phyloP scores from a whole-genome alignment of 2,329 filamentous ascomycete species.

The Byssothecium circinans region DNA sequence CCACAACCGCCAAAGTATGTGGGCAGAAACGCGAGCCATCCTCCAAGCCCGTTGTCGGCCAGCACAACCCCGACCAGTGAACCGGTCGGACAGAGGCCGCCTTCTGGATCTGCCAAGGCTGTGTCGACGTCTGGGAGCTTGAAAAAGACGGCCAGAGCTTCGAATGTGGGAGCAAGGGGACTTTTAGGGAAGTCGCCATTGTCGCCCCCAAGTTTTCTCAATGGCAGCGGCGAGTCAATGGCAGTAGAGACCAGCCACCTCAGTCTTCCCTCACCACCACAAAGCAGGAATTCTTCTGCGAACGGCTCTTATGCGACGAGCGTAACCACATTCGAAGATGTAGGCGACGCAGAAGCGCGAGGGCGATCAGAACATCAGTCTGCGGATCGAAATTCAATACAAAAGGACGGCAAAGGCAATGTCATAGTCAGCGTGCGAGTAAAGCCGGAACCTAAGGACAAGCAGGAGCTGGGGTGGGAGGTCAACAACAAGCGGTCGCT shows the following conservation, averaged over 20 bases:
- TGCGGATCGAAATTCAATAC: conserved; percentile 26
- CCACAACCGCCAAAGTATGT: conserved; percentile 80
- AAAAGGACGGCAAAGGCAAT: conserved; percentile 83
- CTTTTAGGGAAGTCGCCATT: conserved; percentile 44
- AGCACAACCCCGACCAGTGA: conserved; percentile 50
- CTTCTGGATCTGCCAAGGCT: conserved; percentile 27
- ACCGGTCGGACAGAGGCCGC: conserved; percentile 36
- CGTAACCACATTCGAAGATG: conserved; percentile 84
- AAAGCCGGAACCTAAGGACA: conserved; percentile 74
- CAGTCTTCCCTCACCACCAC: conserved; percentile 78
- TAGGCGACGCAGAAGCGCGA: conserved; percentile 62
- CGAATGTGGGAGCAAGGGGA: conserved; percentile 34
- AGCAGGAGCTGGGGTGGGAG: conserved; percentile 82
- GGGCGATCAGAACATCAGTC: conserved; percentile 49
- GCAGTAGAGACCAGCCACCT: conserved; percentile 67
- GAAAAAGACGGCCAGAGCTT: conserved; percentile 55
- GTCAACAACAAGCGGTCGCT: conserved; percentile 82
- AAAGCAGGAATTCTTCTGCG: conserved; percentile 88
- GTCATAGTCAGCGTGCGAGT: conserved; percentile 95
- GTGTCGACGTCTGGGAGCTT: conserved; percentile 40
- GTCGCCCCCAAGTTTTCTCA: conserved; percentile 72
- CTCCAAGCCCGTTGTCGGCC: conserved; percentile 54
- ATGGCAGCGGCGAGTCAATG: conserved; percentile 76
- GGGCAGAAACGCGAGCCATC: conserved; percentile 61
- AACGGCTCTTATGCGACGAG: conserved; percentile 89